A percentile compares a stretch with the other conserved stretches of the same genome.
Conservation (phyloP, 176 grass and related monocot species). For the Ampelocalamus luodianensis region DNA sequence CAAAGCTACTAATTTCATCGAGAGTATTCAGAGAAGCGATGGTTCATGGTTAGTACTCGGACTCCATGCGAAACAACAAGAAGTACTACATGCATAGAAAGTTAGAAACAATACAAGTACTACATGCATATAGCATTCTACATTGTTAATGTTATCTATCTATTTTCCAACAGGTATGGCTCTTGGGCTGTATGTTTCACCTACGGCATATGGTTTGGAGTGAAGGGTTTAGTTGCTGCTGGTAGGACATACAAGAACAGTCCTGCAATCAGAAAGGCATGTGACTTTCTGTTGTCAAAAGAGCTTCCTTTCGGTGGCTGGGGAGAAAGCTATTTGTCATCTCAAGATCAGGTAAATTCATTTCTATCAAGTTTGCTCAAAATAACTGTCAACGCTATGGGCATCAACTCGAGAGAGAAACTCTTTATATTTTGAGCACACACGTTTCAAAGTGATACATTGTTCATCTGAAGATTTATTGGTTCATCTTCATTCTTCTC, state of each 20-base stretch:
- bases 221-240: slow-evolving; percentile 76
- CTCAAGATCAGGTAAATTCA: slow-evolving; percentile 78
- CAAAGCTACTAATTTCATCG: slow-evolving; percentile 70
- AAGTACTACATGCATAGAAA: too few species aligned
- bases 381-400: background rate
- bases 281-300: slow-evolving; percentile 86
- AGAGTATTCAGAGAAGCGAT: slow-evolving; percentile 71
- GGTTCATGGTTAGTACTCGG: slow-evolving; percentile 84
- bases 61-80: background rate
- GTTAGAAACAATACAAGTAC: slow-evolving; percentile 10
- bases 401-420: background rate
- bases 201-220: slow-evolving; percentile 90
- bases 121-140: slow-evolving; percentile 16
- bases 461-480: background rate
- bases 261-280: slow-evolving; percentile 75
- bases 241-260: slow-evolving; percentile 75
- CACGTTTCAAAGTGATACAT: background rate
- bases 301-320: slow-evolving; percentile 87
- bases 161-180: slow-evolving; percentile 74
- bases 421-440: background rate
- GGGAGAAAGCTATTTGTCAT: slow-evolving; percentile 99
- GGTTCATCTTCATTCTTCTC: background rate
- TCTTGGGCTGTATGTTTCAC: slow-evolving; percentile 98
- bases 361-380: slow-evolving; percentile 19
- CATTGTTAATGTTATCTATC: slow-evolving; percentile 18